Base-by-base conservation (phyloP, 1,284 basidiomycete genomes). In the Xerocomus cyaneibrunnescens region DNA sequence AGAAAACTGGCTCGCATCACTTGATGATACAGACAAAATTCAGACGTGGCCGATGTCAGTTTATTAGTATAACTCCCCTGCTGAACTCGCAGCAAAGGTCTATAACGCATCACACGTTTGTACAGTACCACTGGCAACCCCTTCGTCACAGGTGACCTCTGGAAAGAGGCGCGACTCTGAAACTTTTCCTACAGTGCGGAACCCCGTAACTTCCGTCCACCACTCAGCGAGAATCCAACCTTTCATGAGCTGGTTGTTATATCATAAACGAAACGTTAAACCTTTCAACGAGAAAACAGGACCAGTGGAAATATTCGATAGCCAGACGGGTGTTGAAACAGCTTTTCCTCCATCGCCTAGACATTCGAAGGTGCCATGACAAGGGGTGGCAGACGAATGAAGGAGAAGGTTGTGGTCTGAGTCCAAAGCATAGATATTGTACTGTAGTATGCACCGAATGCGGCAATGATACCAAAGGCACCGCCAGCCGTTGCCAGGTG, bases 381-480 rank as follows among this genome's bases (percentile, higher is more conserved):
- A 30, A 65, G 16, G 28, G 54, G 60, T 2, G 66, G 64, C 14
- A 65, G 49, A 13, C 57, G 65, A 21, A 68, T 63, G 34, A 57
- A 66, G 14, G 62, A 67, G 27, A 21, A 52, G 2, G 63, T 67
- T 10, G 64, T 63, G 19, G 65, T 62, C 39, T 66, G 61, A 3
- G 63, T 68, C 60, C 62, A 65, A 37, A 65, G 58, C 48, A 55
- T 46, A 14, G 62, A 62, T 31, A 66, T 5, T 22, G 64, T 52
- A 4, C 58, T 60, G 10, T 68, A 65, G 62, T 65, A 68, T 47
- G 63, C 61, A 8, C 65, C 65, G 22, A 62, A 68, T 10, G 65
- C 48, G 8, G 66, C 65, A 25, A 65, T 28, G 34, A 64, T n/a
- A 31, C 66, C 62, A 23, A 64, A 48, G 5, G 47, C 57, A 51